Evolutionary conservation across 306 rosid genomes (phyloP).

Genomic region (Cicer arietinum): DNA sequence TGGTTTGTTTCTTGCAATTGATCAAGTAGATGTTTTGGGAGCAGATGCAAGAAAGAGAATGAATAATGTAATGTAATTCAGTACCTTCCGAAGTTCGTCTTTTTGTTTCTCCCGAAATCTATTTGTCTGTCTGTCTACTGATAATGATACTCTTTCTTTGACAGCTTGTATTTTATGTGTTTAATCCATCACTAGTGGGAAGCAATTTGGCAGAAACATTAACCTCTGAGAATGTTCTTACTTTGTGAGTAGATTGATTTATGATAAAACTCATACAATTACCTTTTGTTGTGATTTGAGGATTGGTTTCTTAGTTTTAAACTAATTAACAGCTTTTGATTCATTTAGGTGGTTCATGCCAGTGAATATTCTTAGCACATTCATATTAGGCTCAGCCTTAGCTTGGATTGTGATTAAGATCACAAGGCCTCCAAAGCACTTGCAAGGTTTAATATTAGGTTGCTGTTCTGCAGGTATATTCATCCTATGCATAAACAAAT

Average conservation of each 20-base stretch:
- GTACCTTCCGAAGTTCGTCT: not conserved
- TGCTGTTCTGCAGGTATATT: conserved; percentile 63
- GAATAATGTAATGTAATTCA: conserved; percentile 46
- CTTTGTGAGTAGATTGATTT: conserved; percentile 51
- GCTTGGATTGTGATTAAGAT: conserved; percentile 61
- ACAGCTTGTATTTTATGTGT: conserved; percentile 66
- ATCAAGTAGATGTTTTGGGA: conserved; percentile 46
- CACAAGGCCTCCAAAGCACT: conserved; percentile 56
- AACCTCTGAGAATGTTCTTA: conserved; percentile 47
- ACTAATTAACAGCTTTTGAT: conserved; percentile 1
- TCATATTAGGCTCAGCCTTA: conserved; percentile 58
- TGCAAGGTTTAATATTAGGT: conserved; percentile 57
- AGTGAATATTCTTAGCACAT: conserved; percentile 51
- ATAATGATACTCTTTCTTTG: conserved; percentile 29
- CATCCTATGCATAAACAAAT: not conserved
- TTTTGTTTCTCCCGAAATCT: not conserved
- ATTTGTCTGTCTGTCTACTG: not conserved
- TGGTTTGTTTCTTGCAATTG: conserved; percentile 60
- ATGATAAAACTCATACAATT: not conserved
- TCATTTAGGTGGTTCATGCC: conserved; percentile 68
- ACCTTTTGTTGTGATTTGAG: conserved; percentile 22
- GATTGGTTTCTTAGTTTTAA: conserved; percentile 12
- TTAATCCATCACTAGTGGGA: conserved; percentile 58
- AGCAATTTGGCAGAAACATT: conserved; percentile 58
- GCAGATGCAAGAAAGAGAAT: conserved; percentile 56